phyloP scores from a whole-genome alignment of 441 rosid genomes.

The Euphorbia celastroides region DNA sequence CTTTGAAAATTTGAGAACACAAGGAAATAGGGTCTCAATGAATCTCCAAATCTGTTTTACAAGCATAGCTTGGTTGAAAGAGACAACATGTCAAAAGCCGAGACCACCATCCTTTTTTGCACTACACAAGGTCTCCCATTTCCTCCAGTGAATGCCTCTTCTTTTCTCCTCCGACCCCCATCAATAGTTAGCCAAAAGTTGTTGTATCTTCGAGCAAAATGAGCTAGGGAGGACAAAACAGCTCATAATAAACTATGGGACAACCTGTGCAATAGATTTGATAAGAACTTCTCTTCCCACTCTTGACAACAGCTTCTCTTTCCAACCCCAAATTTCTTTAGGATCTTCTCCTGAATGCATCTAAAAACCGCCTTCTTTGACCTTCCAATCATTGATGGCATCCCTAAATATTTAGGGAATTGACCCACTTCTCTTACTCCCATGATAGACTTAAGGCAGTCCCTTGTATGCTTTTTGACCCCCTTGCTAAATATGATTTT shows the following conservation, averaged over 20 bases:
- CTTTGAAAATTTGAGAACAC: neutral
- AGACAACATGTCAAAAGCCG: neutral
- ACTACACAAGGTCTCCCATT: neutral
- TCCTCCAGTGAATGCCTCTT: neutral
- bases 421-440: neutral
- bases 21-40: neutral
- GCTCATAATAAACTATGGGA: neutral
- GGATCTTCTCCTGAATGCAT: neutral
- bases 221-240: neutral
- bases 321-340: neutral
- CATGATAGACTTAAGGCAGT: neutral
- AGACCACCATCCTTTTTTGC: neutral
- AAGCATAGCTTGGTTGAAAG: neutral
- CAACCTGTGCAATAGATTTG: neutral
- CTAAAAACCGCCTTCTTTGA: neutral
- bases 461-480: rapidly evolving
- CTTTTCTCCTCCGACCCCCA: neutral
- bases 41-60: neutral
- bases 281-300: neutral
- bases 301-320: neutral
- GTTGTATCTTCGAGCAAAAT: neutral
- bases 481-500: neutral
- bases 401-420: neutral
- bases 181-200: neutral
- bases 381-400: neutral